Evolutionary conservation across 108 stramenopile genomes (phyloP).

Genomic region (Cyclotella atomus): DNA sequence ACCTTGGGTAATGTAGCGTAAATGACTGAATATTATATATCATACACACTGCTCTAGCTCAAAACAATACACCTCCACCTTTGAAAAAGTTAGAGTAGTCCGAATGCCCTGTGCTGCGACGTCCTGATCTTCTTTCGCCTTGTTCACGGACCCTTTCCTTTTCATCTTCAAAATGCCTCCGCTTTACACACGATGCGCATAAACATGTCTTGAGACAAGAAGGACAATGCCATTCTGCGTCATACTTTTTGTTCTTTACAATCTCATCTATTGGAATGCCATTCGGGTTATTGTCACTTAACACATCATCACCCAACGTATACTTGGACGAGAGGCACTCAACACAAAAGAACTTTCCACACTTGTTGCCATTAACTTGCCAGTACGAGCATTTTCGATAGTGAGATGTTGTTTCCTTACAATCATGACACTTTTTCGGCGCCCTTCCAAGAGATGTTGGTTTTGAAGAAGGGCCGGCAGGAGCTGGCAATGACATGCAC

Average conservation of each 20-base stretch:
- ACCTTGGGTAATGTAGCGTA: too few species aligned
- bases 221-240: constrained; percentile 46
- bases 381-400: constrained; percentile 36
- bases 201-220: constrained; percentile 33
- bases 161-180: constrained; percentile 35
- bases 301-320: constrained; percentile 26
- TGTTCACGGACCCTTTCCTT: constrained; percentile 28
- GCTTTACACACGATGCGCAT: constrained; percentile 22
- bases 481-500: background rate
- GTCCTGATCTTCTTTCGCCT: background rate
- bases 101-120: background rate
- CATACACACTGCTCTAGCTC: background rate
- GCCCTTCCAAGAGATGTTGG: background rate
- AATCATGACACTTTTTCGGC: constrained; percentile 38
- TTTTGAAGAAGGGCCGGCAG: background rate
- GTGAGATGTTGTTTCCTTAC: constrained; percentile 21
- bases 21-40: too few species aligned
- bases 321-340: constrained; percentile 34
- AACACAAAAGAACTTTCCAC: constrained; percentile 28
- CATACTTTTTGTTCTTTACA: background rate
- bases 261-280: constrained; percentile 27
- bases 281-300: background rate
- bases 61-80: background rate
- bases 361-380: constrained; percentile 39
- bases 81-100: background rate